Base-by-base conservation (phyloP, 768 basidiomycete genomes). In the Dioszegia aurantiaca region DNA sequence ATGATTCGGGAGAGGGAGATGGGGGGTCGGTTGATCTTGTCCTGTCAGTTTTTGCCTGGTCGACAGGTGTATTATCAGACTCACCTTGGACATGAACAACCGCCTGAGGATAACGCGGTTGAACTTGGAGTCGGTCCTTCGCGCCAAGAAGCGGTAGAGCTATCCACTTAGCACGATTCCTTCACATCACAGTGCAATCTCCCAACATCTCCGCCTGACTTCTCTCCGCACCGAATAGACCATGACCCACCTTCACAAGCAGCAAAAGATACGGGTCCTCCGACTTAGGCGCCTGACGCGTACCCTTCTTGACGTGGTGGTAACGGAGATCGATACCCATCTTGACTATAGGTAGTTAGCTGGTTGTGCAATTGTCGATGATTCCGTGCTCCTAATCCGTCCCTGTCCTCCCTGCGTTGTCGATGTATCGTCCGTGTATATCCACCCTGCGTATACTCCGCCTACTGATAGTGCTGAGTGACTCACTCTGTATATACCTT, bases 251-350 rank as follows among this genome's bases (percentile, higher is more conserved):
- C 86, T 97, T 98, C 80, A 98, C 95, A 63, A 99, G 86, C 73
- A 98, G 84, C 73, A 95, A 86, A 72, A 99, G 85, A 82, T 99
- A 98, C 17, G 94, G 94, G 80, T 99, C 95, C 88, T 97, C 90
- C 79, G 90, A 94, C 83, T 89, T 90, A 78, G 95, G 95, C 63
- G 90, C 90, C 69, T 88, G 88, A 65, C 95, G 86, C 76, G 85
- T 81, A 70, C 92, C 86, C 85, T 95, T 97, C 87, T 89, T 94
- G 86, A 95, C 93, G 86, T 99, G 94, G 84, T 98, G 94, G 80
- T 83, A 81, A 79, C 83, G 83, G 80, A 97, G 85, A 81, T 95
- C 92, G 80, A 95, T 94, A 87, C 91, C 92, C 92, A 76, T 76
- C 62, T 74, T 64, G 63, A 36, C 58, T 58, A 31, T 27, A 36